phyloP scores from a whole-genome alignment of 352 stramenopile species.

The Hyaloperonospora arabidopsidis region DNA sequence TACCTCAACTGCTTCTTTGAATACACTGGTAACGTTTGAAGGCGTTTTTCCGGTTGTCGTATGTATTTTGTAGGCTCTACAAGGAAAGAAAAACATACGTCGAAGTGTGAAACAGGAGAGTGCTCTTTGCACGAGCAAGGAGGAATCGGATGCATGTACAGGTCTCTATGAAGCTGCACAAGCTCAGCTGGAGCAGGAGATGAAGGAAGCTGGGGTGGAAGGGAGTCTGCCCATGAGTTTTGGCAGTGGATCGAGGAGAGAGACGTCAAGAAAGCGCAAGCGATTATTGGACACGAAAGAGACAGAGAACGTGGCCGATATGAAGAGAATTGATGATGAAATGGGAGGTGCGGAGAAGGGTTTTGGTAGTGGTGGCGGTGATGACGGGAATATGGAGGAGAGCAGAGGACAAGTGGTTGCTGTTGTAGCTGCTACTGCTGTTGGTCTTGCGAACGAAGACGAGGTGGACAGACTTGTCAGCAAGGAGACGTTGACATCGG shows the following conservation, averaged over 20 bases:
- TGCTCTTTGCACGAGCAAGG: background rate
- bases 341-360: background rate
- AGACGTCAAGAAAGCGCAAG: constrained; percentile 25
- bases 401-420: no score
- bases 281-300: constrained; percentile 7
- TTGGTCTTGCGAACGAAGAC: background rate
- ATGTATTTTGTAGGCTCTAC: background rate
- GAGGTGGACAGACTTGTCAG: constrained; percentile 1
- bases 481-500: background rate
- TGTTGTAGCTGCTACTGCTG: no score
- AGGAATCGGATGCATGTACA: constrained; percentile 16
- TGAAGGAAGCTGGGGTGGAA: constrained; percentile 47
- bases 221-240: constrained; percentile 55
- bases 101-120: constrained; percentile 7
- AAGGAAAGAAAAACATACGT: constrained; percentile 30
- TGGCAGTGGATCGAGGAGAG: constrained; percentile 15
- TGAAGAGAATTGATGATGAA: background rate
- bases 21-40: no score
- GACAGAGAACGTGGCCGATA: background rate
- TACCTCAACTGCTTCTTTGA: no score
- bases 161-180: constrained; percentile 52
- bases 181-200: constrained; percentile 46
- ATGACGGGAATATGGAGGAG: background rate
- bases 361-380: background rate
- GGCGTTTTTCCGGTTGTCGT: no score